Conservation (phyloP, 257 asterid species). For the Jasminum sambac region DNA sequence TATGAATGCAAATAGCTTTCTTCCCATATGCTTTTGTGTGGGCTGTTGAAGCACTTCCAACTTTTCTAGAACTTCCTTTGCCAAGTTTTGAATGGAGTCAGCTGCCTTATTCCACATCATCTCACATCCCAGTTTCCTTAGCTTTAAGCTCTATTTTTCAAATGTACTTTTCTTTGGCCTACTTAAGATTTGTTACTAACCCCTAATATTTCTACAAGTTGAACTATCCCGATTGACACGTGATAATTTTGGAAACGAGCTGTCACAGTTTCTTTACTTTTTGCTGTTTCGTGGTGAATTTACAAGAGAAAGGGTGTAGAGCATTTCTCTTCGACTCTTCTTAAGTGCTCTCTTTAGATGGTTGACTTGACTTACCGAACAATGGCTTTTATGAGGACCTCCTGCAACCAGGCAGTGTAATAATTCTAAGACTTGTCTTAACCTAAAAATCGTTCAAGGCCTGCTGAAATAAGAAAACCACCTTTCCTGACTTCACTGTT, state of each 20-base stretch:
- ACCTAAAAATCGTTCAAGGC: slow-evolving; percentile 1
- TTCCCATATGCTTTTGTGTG: neutral
- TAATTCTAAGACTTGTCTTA: neutral
- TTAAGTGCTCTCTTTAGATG: neutral
- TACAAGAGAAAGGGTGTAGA: neutral
- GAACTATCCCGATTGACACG: neutral
- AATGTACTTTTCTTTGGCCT: neutral
- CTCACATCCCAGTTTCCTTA: neutral
- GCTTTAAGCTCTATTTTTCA: neutral
- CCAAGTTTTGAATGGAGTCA: neutral
- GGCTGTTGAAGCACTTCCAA: neutral
- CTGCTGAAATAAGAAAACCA: neutral
- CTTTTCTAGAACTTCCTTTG: neutral
- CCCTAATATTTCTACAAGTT: neutral
- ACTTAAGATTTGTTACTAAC: neutral
- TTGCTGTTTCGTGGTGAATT: neutral
- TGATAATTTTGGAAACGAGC: neutral
- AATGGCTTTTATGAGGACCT: neutral
- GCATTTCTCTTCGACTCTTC: neutral
- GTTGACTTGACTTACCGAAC: neutral
- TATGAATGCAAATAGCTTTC: neutral
- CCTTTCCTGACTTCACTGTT: neutral
- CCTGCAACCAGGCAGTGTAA: neutral
- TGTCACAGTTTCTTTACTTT: neutral
- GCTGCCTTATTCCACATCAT: neutral